Conservation (phyloP, 257 asterid genomes). For the Solanum infundibuliforme region DNA sequence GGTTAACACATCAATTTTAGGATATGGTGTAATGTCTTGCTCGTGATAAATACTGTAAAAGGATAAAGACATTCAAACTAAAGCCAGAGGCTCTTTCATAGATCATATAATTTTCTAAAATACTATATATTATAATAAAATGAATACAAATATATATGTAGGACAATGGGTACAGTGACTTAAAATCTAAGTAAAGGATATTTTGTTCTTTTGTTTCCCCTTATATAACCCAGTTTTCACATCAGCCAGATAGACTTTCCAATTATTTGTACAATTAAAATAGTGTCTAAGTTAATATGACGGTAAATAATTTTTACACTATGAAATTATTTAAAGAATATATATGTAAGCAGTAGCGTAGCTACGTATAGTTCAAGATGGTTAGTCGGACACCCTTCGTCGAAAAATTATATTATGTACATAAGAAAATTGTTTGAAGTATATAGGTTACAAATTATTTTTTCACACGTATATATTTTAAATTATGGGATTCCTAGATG, state of each 20-base stretch:
- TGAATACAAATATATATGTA: not conserved
- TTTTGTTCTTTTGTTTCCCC: not conserved
- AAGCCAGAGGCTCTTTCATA: not conserved
- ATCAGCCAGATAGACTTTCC: not conserved
- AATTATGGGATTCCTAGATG: too few species aligned
- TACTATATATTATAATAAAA: not conserved
- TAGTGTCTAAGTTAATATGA: not conserved
- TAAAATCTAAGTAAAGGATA: not conserved
- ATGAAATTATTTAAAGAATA: not conserved
- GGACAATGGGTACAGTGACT: not conserved
- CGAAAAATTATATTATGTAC: too few species aligned
- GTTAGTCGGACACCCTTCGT: too few species aligned
- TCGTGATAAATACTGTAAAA: not conserved
- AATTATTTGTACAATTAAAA: not conserved
- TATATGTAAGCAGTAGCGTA: not conserved
- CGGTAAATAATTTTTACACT: not conserved
- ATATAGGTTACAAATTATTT: too few species aligned
- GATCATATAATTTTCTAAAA: not conserved
- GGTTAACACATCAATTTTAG: not conserved
- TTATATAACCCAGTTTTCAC: not conserved
- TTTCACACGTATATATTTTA: too few species aligned
- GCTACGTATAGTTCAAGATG: not conserved
- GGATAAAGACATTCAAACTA: not conserved
- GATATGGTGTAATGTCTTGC: not conserved
- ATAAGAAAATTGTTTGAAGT: too few species aligned